Percentiles rank a stretch among this genome's conserved stretches.
These are phyloP conservation scores for Globisporangium perplexum DNA, from an alignment of 352 stramenopile genomes.

Conservation along the genomic window DNA sequence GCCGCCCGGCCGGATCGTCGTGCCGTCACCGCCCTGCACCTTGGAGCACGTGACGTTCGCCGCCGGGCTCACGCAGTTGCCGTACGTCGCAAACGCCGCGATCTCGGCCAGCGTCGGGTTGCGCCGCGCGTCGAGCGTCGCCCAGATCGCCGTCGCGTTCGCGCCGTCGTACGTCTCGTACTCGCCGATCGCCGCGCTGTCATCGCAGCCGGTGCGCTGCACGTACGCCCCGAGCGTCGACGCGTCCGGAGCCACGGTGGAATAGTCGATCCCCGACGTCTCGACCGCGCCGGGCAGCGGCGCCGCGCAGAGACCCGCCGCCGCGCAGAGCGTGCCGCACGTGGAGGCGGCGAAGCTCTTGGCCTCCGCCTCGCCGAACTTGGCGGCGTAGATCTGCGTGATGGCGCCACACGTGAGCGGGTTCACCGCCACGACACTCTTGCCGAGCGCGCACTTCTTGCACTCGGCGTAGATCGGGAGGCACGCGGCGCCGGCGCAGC, in stretches of 20 bases:
- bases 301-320: conserved; percentile 46
- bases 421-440: conserved; percentile 34
- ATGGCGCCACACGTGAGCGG: conserved; percentile 33
- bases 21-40: conserved; percentile 12
- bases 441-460: conserved; percentile 30
- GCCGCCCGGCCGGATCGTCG: conserved; percentile 5
- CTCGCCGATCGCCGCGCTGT: conserved; percentile 44
- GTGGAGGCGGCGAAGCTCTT: conserved; percentile 27
- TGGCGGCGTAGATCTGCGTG: conserved; percentile 33
- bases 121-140: conserved; percentile 6
- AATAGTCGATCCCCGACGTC: conserved; percentile 56
- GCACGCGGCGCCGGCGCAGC: conserved; percentile 29
- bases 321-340: conserved; percentile 33
- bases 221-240: conserved; percentile 34
- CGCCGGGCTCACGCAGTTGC: conserved; percentile 14
- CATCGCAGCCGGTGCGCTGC: conserved; percentile 66
- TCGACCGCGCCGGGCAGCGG: conserved; percentile 53
- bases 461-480: conserved; percentile 27
- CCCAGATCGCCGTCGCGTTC: conserved; percentile 24
- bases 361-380: conserved; percentile 31
- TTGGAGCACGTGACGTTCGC: conserved; percentile 14
- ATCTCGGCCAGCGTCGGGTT: conserved; percentile 20
- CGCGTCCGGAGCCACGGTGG: conserved; percentile 21
- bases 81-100: conserved; percentile 11
- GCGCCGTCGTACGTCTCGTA: conserved; percentile 66